phyloP scores from a whole-genome alignment of 177 flowering plant genomes.

The Vitis hybrid region DNA sequence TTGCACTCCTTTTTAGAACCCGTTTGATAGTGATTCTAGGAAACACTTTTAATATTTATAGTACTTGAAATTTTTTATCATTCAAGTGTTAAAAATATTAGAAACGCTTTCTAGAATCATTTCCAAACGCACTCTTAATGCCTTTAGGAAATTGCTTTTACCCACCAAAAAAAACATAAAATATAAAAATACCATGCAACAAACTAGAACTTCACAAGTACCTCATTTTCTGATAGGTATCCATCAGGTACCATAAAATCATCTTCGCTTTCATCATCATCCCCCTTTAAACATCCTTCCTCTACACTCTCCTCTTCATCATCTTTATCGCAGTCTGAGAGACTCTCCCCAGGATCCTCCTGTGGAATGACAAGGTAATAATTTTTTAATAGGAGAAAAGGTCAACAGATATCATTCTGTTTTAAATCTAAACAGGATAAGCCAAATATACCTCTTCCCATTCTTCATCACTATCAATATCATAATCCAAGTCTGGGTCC shows the following conservation, averaged over 20 bases:
- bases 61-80: too few species aligned
- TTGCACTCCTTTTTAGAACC: too few species aligned
- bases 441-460: conserved; percentile 87
- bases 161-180: background rate
- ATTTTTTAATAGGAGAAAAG: background rate
- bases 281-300: conserved; percentile 53
- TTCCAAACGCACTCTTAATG: too few species aligned
- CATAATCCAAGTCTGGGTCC: conserved; percentile 90
- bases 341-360: conserved; percentile 99
- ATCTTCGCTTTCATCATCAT: conserved; percentile 90
- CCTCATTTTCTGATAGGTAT: conserved; percentile 97
- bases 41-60: too few species aligned
- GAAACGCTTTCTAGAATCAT: too few species aligned
- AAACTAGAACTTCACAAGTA: conserved; percentile 15
- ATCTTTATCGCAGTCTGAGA: conserved; percentile 95
- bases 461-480: conserved; percentile 95
- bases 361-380: conserved; percentile 23
- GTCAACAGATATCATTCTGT: too few species aligned
- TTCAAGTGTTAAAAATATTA: too few species aligned
- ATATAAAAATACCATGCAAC: background rate
- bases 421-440: background rate
- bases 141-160: background rate
- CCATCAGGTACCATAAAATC: conserved; percentile 98
- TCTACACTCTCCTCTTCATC: conserved; percentile 62
- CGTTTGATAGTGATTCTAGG: too few species aligned